These are phyloP conservation scores for Atalantia buxifolia DNA, from an alignment of 345 rosid genomes.

Conservation along the genomic window DNA sequence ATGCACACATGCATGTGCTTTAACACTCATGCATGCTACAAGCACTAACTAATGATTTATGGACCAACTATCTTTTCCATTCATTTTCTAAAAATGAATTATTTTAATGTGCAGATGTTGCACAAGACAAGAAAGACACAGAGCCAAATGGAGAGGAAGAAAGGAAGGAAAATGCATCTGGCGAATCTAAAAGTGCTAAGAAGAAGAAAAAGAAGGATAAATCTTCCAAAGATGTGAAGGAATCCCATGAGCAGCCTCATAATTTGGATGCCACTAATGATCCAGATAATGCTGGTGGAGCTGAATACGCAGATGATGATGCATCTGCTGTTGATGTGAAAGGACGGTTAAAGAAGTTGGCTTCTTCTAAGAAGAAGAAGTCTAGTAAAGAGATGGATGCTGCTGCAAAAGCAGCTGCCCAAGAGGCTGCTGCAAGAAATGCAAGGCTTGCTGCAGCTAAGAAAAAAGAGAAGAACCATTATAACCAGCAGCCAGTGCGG, in stretches of 20 bases:
- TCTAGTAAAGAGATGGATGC: conserved; percentile 57
- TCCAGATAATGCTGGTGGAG: conserved; percentile 26
- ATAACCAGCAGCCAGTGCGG: conserved; percentile 76
- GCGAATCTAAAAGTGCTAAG: conserved; percentile 53
- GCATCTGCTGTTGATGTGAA: conserved; percentile 46
- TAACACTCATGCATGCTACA: not conserved
- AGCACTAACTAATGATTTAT: not conserved
- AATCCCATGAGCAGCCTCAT: conserved; percentile 35
- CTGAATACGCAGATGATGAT: conserved; percentile 39
- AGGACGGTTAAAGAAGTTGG: conserved; percentile 55
- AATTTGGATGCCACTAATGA: conserved; percentile 23
- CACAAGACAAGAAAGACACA: conserved; percentile 40
- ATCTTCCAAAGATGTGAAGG: conserved; percentile 45
- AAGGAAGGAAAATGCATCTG: conserved; percentile 44
- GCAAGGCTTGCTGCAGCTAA: conserved; percentile 76
- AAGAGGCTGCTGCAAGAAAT: conserved; percentile 69
- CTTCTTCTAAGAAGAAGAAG: conserved; percentile 59
- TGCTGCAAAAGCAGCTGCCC: conserved; percentile 65
- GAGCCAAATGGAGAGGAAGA: conserved; percentile 38
- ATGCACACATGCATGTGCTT: not conserved
- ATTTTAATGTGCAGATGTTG: conserved; percentile 27
- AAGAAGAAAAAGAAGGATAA: conserved; percentile 64
- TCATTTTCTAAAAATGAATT: not conserved
- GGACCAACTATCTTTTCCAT: not conserved
- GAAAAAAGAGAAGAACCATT: conserved; percentile 75